Evolutionary conservation across 345 rosid genomes (phyloP).

Genomic region (Eucalyptus virginea): DNA sequence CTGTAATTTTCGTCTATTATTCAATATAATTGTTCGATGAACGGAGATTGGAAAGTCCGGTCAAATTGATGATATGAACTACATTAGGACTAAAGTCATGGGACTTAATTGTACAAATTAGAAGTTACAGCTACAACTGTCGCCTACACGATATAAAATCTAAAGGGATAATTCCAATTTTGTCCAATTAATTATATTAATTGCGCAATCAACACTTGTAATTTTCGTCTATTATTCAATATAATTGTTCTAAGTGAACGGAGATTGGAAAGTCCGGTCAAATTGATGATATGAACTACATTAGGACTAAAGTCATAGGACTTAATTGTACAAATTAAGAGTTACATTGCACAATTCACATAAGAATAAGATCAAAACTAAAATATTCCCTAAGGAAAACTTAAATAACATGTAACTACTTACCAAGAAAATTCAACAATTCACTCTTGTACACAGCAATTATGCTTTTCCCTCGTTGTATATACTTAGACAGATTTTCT

Average conservation of each 20-base stretch:
- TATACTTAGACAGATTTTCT: neutral
- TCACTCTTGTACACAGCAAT: neutral
- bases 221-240: neutral
- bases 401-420: neutral
- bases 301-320: neutral
- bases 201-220: rapidly evolving
- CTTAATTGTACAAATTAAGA: neutral
- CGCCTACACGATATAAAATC: neutral
- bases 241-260: neutral
- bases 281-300: neutral
- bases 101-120: neutral
- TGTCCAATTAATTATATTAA: neutral
- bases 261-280: neutral
- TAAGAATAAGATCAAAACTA: neutral
- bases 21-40: neutral
- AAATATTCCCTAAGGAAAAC: neutral
- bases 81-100: neutral
- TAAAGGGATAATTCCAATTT: neutral
- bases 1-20: rapidly evolving
- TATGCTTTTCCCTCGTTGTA: neutral
- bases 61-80: neutral
- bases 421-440: neutral
- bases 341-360: neutral
- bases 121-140: neutral
- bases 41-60: neutral